Evolutionary conservation across 1,284 basidiomycete genomes (phyloP), one percentile per base, ranked within the genome.

Genomic region (Cystobasidium sp.): DNA sequence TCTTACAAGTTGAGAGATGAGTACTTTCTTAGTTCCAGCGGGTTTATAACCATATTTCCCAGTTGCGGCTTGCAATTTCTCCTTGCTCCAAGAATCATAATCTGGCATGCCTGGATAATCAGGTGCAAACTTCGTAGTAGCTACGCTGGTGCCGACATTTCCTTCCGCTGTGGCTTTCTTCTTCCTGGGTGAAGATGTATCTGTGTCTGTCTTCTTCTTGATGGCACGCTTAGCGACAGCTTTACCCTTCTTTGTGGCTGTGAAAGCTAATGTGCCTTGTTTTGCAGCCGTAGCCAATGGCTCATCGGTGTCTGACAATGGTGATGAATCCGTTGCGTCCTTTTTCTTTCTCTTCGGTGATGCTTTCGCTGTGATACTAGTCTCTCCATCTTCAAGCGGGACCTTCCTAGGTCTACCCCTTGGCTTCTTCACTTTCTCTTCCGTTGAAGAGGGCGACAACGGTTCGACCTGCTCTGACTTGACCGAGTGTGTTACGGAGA

Each of bases 31-130:
- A 7, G 58, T 63, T 14, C 66, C 58, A 2, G 75, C 64, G 12
- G 69, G 39, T 37, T 75, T 75, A 58, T 75, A 75, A 16, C 75
- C 75, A 53, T 72, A 75, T 41, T 68, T 72, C 14, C 47, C 51
- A 7, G 68, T 56, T 49, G 67, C 68, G n/a, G 53, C 52, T 68
- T 73, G 75, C 20, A 75, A 22, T 39, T 59, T 41, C 39, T 72
- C 67, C 51, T 67, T 64, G 22, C 20, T 18, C 69, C 68, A 75
- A 44, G 62, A 67, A 14, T 64, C 52, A 49, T 75, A 75, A 37
- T 75, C 75, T 22, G 75, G 75, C 55, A 67, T 55, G 22, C 56
- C 56, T 41, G 56, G 56, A 20, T 59, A 59, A n/a, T 31, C 31
- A 31, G 31, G 31, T 1, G 31, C 31, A 31, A 59, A 24, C 9